Evolutionary conservation across 768 basidiomycete genomes (phyloP).

Genomic region (Strobilomyces confusus): DNA sequence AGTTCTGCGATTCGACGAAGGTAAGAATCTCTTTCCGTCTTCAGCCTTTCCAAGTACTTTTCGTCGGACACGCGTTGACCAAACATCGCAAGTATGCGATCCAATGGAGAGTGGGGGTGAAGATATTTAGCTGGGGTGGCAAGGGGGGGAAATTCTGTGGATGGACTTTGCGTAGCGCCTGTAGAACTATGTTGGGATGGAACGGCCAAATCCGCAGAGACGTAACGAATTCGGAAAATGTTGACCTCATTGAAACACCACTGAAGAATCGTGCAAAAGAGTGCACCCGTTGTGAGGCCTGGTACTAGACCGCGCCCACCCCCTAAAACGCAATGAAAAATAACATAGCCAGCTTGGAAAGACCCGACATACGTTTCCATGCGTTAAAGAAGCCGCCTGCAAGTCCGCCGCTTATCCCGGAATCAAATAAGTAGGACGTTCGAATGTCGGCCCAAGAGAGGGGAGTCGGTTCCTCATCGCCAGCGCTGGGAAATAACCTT

Average conservation of each 20-base stretch:
- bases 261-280: slow-evolving; percentile 62
- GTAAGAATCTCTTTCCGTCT: slow-evolving; percentile 51
- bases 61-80: slow-evolving; percentile 59
- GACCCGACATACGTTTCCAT: slow-evolving; percentile 48
- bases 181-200: background rate
- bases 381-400: slow-evolving; percentile 58
- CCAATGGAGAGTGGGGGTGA: slow-evolving; percentile 23
- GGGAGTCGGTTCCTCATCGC: slow-evolving; percentile 4
- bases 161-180: background rate
- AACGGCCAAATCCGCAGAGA: slow-evolving; percentile 33
- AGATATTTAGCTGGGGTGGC: slow-evolving; percentile 11
- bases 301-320: slow-evolving; percentile 54
- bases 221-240: slow-evolving; percentile 55
- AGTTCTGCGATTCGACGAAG: slow-evolving; percentile 56
- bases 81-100: slow-evolving; percentile 35
- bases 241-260: slow-evolving; percentile 65
- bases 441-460: slow-evolving; percentile 54
- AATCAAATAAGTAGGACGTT: slow-evolving; percentile 61
- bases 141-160: slow-evolving; percentile 1
- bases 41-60: slow-evolving; percentile 61
- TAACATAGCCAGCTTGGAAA: background rate
- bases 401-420: slow-evolving; percentile 65
- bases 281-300: slow-evolving; percentile 56
- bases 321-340: slow-evolving; percentile 37
- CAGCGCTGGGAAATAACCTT: slow-evolving; percentile 21